A percentile compares a stretch with the other conserved stretches of the same genome.
Conservation (phyloP, 1,139 yeast species). For the Yamadazyma diddensiae region DNA sequence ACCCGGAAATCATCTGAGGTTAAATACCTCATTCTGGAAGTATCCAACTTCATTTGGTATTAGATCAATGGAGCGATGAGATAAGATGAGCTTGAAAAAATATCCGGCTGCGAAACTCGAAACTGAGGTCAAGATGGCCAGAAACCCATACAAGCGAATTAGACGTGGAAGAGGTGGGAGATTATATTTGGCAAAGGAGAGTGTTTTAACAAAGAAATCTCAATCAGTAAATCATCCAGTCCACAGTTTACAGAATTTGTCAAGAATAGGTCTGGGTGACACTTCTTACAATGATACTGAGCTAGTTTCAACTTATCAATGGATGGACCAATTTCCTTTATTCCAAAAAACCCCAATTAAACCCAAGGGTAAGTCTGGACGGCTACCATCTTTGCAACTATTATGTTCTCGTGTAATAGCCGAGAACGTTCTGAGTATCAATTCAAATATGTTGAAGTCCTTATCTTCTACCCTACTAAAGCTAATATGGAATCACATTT, state of each 20-base stretch:
- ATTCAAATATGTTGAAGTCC: conserved; percentile 18
- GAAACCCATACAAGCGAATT: background rate
- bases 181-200: background rate
- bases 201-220: background rate
- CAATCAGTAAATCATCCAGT: background rate
- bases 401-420: conserved; percentile 32
- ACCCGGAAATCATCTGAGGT: conserved; percentile 89
- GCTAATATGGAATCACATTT: conserved; percentile 31
- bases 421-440: conserved; percentile 21
- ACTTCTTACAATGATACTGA: conserved; percentile 15
- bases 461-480: conserved; percentile 31
- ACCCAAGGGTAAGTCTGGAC: conserved; percentile 4
- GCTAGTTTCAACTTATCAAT: conserved; percentile 17
- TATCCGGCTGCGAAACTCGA: conserved; percentile 5
- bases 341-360: conserved; percentile 2
- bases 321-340: conserved; percentile 15
- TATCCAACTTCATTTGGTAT: conserved; percentile 75
- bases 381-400: conserved; percentile 10
- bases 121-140: background rate
- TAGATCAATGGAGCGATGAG: conserved; percentile 6
- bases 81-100: conserved; percentile 2
- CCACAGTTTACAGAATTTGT: background rate
- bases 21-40: conserved; percentile 89
- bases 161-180: background rate
- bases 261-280: conserved; percentile 4